These are phyloP conservation scores for Rhodotorula paludigena DNA, from an alignment of 768 basidiomycete genomes.

Conservation along the genomic window DNA sequence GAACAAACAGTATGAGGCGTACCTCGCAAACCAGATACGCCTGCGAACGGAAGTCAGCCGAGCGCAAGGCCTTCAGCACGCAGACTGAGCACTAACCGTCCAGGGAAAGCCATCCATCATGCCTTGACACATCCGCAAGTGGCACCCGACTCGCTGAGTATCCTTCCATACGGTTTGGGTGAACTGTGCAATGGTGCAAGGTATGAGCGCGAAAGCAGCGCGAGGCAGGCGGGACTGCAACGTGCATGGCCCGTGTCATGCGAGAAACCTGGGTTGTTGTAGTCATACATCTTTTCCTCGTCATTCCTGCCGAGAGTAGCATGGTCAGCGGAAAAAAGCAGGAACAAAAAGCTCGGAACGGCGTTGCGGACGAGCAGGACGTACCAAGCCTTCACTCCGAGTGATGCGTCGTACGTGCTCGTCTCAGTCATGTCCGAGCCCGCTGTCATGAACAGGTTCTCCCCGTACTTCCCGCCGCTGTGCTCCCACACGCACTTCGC, in stretches of 20 bases:
- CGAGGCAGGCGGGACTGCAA: background rate
- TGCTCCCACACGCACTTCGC: slow-evolving; percentile 13
- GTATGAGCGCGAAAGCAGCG: background rate
- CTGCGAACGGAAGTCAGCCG: background rate
- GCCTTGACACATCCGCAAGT: slow-evolving; percentile 7
- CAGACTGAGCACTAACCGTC: slow-evolving; percentile 1
- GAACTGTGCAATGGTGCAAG: background rate
- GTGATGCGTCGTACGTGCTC: too few relatives aligned
- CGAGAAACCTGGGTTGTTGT: slow-evolving; percentile 10
- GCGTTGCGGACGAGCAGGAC: too few relatives aligned
- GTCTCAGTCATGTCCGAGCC: too few relatives aligned
- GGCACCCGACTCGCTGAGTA: slow-evolving; percentile 9
- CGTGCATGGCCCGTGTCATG: slow-evolving; percentile 11
- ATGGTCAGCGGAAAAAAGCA: too few relatives aligned
- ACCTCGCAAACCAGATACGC: slow-evolving; percentile 5
- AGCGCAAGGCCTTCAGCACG: too few relatives aligned
- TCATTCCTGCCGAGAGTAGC: slow-evolving; percentile 16
- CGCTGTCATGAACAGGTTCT: slow-evolving; percentile 3
- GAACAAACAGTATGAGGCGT: background rate
- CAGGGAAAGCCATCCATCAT: background rate
- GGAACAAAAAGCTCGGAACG: too few relatives aligned
- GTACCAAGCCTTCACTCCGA: too few relatives aligned
- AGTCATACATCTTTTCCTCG: slow-evolving; percentile 11
- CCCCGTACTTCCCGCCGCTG: slow-evolving; percentile 8
- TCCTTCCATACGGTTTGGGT: slow-evolving; percentile 7